Base-by-base conservation (phyloP, 345 rosid species). In the Anacardium occidentale region DNA sequence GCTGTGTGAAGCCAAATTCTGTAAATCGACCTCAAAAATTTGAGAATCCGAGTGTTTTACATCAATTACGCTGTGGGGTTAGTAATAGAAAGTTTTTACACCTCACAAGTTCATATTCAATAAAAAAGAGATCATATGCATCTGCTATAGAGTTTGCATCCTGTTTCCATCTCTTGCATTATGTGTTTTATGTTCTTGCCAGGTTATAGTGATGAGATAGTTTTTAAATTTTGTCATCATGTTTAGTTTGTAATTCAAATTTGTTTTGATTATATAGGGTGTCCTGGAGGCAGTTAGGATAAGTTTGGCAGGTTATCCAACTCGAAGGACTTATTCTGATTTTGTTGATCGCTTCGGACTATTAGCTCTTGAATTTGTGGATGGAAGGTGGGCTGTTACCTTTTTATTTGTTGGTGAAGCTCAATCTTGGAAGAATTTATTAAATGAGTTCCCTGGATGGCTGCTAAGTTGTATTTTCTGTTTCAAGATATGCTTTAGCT, bases 241-340 rank as follows among this genome's bases (percentile, higher is more conserved):
- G 25, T 26, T 74, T 3, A 74, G 62, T 44, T 42, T 21, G 56
- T 75, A 24, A 57, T 15, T 29, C 44, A 24, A 14, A 13, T 59
- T 67, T 61, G 75, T 59, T 65, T 14, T 52, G 79, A 72, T 77
- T 74, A 68, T 67, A 25, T 84, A 95, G 98, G 99, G 98, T 79
- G 99, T 95, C 74, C 62, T 95, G 76, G 99, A 95, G 87, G 99
- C 99, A 68, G 94, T 95, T 83, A 92, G 98, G 74, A 95, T 95
- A 70, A 91, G 99, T 87, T 82, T 95, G 70, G 99, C 99, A 40
- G 98, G 98, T 79, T 95, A 95, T 84, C 98, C 99, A 37, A 88
- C 99, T 51, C 86, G 97, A 82, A 88, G 92, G 83, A 78, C 84
- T 60, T 95, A 86, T 78, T 78, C 92, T 54, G 97, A 92, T 76